These are phyloP conservation scores for Leishmania tarentolae DNA, from an alignment of 208 protist species.

Conservation along the genomic window DNA sequence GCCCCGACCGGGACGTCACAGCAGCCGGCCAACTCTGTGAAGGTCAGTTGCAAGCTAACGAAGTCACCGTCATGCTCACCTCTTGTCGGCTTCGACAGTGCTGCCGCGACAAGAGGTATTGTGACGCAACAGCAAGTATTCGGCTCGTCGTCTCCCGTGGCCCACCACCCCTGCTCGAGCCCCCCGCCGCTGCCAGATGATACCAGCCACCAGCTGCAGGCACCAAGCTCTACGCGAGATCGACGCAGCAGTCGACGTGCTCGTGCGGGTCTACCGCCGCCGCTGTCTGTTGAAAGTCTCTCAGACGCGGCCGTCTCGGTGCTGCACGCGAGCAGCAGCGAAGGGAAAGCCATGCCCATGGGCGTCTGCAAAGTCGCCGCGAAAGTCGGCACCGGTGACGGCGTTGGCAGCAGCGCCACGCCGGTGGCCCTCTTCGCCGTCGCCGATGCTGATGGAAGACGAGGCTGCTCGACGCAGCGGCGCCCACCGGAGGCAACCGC, in stretches of 20 bases:
- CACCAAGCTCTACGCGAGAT: not conserved
- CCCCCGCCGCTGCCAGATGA: not conserved
- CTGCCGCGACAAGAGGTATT: not conserved
- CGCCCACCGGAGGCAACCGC: not conserved
- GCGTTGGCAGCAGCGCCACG: not conserved
- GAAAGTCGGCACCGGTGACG: not conserved
- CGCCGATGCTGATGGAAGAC: not conserved
- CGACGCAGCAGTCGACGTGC: not conserved
- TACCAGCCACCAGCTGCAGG: not conserved
- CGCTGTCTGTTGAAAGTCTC: constrained; percentile 22
- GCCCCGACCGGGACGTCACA: not conserved
- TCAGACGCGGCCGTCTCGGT: constrained; percentile 16
- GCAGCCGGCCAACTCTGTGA: not conserved
- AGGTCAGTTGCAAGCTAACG: not conserved
- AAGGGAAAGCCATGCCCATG: not conserved
- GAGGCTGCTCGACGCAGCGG: constrained; percentile 12
- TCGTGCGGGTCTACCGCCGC: constrained; percentile 16
- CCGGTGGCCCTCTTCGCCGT: not conserved
- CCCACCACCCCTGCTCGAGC: not conserved
- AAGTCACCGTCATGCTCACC: not conserved
- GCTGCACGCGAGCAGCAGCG: constrained; percentile 11
- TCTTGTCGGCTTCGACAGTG: not conserved
- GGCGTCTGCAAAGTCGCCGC: not conserved
- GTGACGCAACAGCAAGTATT: not conserved
- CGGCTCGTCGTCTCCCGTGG: not conserved